Evolutionary conservation across 2,329 filamentous ascomycete genomes (phyloP).

Genomic region (Ramularia endophylla): DNA sequence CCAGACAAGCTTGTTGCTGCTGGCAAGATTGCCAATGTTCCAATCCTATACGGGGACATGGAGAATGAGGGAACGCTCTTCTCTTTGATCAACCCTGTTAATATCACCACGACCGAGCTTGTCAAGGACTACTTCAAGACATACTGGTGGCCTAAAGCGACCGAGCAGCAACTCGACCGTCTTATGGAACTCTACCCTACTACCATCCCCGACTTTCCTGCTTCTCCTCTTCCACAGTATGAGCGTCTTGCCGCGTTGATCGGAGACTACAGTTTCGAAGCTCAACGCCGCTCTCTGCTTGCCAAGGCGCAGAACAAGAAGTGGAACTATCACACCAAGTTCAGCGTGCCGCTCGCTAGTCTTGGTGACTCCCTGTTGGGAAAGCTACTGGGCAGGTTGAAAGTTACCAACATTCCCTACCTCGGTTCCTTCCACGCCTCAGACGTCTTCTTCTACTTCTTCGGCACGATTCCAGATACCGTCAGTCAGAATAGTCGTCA

Average conservation of each 20-base stretch:
- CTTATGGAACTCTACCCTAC: conserved; percentile 12
- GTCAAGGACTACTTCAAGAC: conserved; percentile 17
- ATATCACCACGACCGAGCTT: conserved; percentile 12
- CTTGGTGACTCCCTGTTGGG: conserved; percentile 1
- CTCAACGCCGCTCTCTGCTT: conserved; percentile 9
- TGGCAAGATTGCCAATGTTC: conserved; percentile 12
- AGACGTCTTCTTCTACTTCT: conserved; percentile 13
- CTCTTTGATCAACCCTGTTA: conserved; percentile 9
- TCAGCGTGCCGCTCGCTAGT: conserved; percentile 5
- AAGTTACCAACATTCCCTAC: conserved; percentile 5
- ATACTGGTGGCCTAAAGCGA: conserved; percentile 13
- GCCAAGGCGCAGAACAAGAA: conserved; percentile 3
- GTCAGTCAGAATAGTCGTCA: conserved; percentile 7
- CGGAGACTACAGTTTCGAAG: conserved; percentile 15
- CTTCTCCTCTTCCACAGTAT: conserved; percentile 8
- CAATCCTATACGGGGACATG: conserved; percentile 11
- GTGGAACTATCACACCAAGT: conserved; percentile 10
- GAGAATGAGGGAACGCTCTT: conserved; percentile 15
- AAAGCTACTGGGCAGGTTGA: conserved; percentile 4
- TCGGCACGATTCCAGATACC: conserved; percentile 8
- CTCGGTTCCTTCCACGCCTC: conserved; percentile 16
- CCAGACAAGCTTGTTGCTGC: conserved; percentile 11
- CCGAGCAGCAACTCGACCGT: conserved; percentile 9
- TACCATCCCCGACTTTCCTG: conserved; percentile 2
- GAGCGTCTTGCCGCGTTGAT: conserved; percentile 13